Percentiles rank a stretch among this genome's conserved stretches.
Conservation (phyloP, 305 asterid species). For the Solanum hybrid region DNA sequence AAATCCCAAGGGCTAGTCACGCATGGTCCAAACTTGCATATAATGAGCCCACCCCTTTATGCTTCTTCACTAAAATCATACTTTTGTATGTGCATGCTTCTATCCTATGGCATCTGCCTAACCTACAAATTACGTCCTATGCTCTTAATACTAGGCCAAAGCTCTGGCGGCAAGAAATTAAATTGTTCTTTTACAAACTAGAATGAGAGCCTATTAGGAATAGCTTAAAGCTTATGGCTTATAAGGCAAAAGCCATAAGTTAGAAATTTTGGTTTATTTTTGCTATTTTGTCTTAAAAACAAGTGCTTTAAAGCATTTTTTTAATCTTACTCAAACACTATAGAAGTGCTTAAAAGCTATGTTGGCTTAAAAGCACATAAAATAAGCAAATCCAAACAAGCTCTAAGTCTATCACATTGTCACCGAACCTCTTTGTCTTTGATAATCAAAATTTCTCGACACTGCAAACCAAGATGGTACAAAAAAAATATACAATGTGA, state of each 20-base stretch:
- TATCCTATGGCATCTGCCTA: neutral
- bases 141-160: neutral
- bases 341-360: neutral
- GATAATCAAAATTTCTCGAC: neutral
- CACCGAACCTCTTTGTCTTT: neutral
- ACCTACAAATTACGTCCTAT: neutral
- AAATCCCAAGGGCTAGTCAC: neutral
- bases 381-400: neutral
- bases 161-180: neutral
- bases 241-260: neutral
- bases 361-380: neutral
- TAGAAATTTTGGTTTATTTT: neutral
- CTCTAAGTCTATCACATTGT: neutral
- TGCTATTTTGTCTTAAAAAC: neutral
- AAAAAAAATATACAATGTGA: neutral
- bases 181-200: neutral
- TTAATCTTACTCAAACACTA: neutral
- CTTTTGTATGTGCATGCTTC: neutral
- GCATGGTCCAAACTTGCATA: neutral
- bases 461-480: neutral
- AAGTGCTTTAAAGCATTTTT: neutral
- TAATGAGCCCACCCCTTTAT: neutral
- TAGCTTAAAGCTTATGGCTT: neutral
- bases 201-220: neutral
- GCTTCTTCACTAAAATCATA: neutral